These are phyloP conservation scores for Diospyros lotus DNA, from an alignment of 148 eudicot species.

Conservation along the genomic window DNA sequence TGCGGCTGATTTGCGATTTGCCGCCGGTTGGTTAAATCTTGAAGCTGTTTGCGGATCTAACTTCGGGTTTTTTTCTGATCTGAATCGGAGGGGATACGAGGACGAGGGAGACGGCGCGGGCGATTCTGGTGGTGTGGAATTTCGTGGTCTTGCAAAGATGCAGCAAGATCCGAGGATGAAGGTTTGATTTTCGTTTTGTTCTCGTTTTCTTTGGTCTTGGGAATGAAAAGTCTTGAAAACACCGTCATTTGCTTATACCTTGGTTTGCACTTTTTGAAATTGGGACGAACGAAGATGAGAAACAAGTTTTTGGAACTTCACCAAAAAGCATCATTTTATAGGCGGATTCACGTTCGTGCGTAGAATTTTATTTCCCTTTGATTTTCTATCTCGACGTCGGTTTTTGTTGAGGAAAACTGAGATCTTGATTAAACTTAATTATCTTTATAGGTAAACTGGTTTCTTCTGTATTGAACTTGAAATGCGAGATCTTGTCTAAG, in stretches of 20 bases:
- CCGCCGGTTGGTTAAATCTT: not conserved
- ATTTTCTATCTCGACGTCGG: not conserved
- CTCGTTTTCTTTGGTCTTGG: not conserved
- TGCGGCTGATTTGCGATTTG: slow-evolving; percentile 36
- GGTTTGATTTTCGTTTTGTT: slow-evolving; percentile 27
- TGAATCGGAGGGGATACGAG: not conserved
- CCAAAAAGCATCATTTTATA: no score
- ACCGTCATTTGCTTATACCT: no score
- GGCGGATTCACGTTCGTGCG: no score
- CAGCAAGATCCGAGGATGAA: slow-evolving; percentile 70
- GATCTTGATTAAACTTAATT: not conserved
- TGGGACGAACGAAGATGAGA: no score
- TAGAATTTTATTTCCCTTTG: not conserved
- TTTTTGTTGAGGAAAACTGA: not conserved
- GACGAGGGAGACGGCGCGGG: not conserved
- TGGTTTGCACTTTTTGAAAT: no score
- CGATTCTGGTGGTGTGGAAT: not conserved
- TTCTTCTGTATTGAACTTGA: not conserved
- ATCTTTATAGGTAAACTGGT: not conserved
- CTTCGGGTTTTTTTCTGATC: slow-evolving; percentile 8
- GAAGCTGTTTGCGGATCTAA: not conserved
- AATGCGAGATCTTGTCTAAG: not conserved
- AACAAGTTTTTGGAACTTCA: no score
- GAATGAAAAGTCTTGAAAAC: no score
- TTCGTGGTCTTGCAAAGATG: slow-evolving; percentile 22